These are phyloP conservation scores for Orbilia blumenaviensis DNA, from an alignment of 2,329 filamentous ascomycete genomes.

Conservation along the genomic window DNA sequence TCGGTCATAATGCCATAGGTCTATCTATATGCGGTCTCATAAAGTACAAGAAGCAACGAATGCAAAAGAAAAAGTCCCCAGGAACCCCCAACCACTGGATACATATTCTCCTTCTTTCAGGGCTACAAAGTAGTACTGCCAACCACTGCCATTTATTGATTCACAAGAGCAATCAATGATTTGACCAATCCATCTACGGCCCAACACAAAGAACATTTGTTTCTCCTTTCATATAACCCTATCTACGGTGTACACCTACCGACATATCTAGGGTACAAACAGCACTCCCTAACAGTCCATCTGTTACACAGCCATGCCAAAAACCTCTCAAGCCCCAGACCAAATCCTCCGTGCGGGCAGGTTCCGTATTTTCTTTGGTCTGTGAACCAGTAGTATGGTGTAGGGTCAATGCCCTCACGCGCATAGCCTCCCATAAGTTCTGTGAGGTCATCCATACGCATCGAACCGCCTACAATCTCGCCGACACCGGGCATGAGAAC, in stretches of 20 bases:
- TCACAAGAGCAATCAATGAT: no score
- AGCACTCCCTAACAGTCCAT: slow-evolving; percentile 71
- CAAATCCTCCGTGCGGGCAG: slow-evolving; percentile 91
- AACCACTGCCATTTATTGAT: no score
- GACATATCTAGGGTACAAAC: slow-evolving; percentile 82
- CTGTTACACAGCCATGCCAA: slow-evolving; percentile 72
- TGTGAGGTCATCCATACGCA: slow-evolving; percentile 93
- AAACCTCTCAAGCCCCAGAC: slow-evolving; percentile 85
- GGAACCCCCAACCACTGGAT: no score
- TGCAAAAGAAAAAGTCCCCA: not conserved
- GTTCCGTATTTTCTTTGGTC: slow-evolving; percentile 97
- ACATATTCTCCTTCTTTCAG: no score
- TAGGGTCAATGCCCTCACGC: slow-evolving; percentile 82
- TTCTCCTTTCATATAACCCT: no score
- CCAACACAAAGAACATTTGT: not conserved
- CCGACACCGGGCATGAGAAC: slow-evolving; percentile 90
- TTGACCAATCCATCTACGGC: not conserved
- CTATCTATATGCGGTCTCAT: slow-evolving; percentile 32
- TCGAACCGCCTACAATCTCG: slow-evolving; percentile 94
- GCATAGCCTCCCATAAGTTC: slow-evolving; percentile 89
- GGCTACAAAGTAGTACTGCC: no score
- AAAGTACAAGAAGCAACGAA: not conserved
- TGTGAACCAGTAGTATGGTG: slow-evolving; percentile 97
- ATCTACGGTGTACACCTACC: slow-evolving; percentile 77
- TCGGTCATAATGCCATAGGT: not conserved